Base-by-base conservation (phyloP, 495 filamentous ascomycete species). In the Aspergillus heteromorphus region DNA sequence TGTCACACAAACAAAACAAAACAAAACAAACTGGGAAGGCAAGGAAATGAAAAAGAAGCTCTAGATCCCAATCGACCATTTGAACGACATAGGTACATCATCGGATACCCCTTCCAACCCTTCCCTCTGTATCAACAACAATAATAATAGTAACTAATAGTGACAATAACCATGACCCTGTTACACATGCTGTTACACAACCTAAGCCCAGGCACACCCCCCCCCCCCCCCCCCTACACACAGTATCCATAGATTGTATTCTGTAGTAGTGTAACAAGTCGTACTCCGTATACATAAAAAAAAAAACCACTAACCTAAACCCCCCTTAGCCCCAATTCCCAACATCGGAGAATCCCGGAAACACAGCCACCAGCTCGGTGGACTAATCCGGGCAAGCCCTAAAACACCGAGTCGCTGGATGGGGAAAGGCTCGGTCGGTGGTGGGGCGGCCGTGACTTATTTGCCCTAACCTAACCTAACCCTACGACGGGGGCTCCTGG, bases 311-410 rank as follows among this genome's bases (percentile, higher is more conserved):
- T 45, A 45, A 45, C 5, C 43, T 21, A 21, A 45, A 27, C 43
- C 19, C 19, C 14, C 11, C 21, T 27, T 27, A 27, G 43, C 21
- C n/a, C 19, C 9, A n/a, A 30, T 5, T 30, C 5, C 5, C 34
- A 4, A 14, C 6, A 4, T 47, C 60, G 60, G 60, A 51, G 40
- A 54, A 62, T 50, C 43, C 42, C 60, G 60, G 60, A 42, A 47
- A 11, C 17, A 42, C 40, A 34, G 25, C 16, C 21, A 5, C 43
- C 6, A n/a, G 20, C 38, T 41, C 61, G 57, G 61, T 64, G 57
- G 61, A 50, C 57, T 54, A 58, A 60, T 64, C 51, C 51, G 56
- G 60, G 49, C 43, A 59, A 54, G 49, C 55, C 49, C 55, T 58
- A 54, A 54, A 60, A 53, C 53, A 50, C 34, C 41, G 20, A 49